Evolutionary conservation across 164 flowering plant species (phyloP).

Genomic region (Vitis rotundifolia): DNA sequence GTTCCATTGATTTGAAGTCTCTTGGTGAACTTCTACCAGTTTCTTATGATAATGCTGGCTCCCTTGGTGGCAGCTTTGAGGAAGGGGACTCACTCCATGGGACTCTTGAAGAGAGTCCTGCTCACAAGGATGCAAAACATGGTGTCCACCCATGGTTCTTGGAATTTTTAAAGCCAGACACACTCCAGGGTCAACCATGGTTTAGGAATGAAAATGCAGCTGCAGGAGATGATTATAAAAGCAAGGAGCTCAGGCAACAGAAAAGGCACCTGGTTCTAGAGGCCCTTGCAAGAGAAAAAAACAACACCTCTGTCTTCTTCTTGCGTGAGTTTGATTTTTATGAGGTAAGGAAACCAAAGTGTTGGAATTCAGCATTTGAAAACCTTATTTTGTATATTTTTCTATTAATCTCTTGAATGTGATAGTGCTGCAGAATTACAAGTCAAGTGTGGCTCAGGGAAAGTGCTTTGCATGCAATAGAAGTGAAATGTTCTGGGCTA

Average conservation of each 20-base stretch:
- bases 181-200: conserved; percentile 22
- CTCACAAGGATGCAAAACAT: not conserved
- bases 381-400: not conserved
- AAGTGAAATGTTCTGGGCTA: conserved; percentile 29
- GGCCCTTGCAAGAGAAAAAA: conserved; percentile 24
- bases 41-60: conserved; percentile 11
- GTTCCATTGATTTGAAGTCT: conserved; percentile 7
- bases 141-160: conserved; percentile 19
- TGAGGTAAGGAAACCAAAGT: conserved; percentile 21
- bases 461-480: conserved; percentile 40
- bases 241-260: not conserved
- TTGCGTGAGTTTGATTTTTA: conserved; percentile 36
- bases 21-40: conserved; percentile 12
- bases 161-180: conserved; percentile 33
- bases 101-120: conserved; percentile 1
- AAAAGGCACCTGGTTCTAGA: conserved; percentile 22
- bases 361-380: too few species aligned
- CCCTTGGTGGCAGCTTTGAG: not conserved
- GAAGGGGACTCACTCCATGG: not conserved
- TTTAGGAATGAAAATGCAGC: not conserved
- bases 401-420: not conserved
- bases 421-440: conserved; percentile 32
- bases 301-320: conserved; percentile 29
- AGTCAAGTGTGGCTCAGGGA: conserved; percentile 15
- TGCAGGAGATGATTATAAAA: not conserved